Conservation (phyloP, 345 rosid genomes). For the Lepidium africanum region DNA sequence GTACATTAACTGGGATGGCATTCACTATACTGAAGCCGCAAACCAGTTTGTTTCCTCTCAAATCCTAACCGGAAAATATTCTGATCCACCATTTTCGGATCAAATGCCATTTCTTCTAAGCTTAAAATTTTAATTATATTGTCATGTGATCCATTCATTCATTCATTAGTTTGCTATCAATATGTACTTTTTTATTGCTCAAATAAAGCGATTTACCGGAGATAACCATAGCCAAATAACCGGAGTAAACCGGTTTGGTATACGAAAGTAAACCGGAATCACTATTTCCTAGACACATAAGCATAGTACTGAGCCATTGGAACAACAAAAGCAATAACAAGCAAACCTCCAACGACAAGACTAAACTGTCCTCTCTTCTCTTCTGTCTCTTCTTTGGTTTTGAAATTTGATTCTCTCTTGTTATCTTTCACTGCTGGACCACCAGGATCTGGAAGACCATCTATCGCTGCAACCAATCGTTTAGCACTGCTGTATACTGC, state of each 20-base stretch:
- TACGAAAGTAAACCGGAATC: background rate
- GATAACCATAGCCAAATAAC: background rate
- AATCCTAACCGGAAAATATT: conserved; percentile 73
- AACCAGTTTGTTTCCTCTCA: conserved; percentile 65
- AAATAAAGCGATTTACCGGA: conserved; percentile 2
- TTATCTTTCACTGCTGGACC: conserved; percentile 65
- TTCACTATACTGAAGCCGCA: conserved; percentile 90
- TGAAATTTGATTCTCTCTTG: conserved; percentile 89
- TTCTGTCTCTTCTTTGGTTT: conserved; percentile 80
- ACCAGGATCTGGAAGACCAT: conserved; percentile 91
- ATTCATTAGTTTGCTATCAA: background rate
- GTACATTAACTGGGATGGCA: conserved; percentile 91
- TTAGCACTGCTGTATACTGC: conserved; percentile 78
- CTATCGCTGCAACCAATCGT: conserved; percentile 84
- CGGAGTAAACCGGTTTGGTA: conserved; percentile 20
- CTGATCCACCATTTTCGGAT: conserved; percentile 80
- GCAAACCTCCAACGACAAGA: conserved; percentile 87
- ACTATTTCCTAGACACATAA: conserved; percentile 75
- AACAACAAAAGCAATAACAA: conserved; percentile 89
- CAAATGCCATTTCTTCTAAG: conserved; percentile 78
- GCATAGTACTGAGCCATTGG: conserved; percentile 98
- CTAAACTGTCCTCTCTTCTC: conserved; percentile 96
- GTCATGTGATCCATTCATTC: background rate
- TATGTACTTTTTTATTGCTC: background rate
- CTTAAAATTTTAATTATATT: conserved; percentile 48